Evolutionary conservation across 1,284 basidiomycete genomes (phyloP), one percentile per base, ranked within the genome.

Genomic region (Microbotryomycetes sp.): DNA sequence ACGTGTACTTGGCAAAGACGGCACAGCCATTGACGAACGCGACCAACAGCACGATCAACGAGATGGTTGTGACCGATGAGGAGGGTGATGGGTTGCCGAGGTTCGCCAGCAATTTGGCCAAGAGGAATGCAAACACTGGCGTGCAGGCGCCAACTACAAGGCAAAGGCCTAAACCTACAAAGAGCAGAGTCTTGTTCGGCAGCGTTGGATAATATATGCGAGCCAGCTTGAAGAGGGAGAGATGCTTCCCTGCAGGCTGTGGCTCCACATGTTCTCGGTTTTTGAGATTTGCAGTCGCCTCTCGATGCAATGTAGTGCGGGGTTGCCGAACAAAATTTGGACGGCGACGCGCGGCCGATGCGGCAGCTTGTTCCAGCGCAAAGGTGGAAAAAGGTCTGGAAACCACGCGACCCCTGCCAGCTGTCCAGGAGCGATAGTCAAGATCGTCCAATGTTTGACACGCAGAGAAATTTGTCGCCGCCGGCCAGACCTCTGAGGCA

Each of bases 61-160:
- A 76, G 48, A 71, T 73, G 14, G 57, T 59, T 1, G 87, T 82
- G 67, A 91, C 80, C 7, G 83, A 83, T 3, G 45, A 14, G 5
- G 31, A 15, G 3, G 59, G 75, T 69, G 86, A 77, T 5, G 79
- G 76, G 0, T 84, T 86, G 50, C 87, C 88, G 54, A 89, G 86
- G 65, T 87, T 82, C 69, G 84, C 84, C 70, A 97, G 82, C 28
- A 97, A 82, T 31, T 83, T 82, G 14, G 91, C 88, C 64, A 97
- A 84, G 66, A 92, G 81, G 78, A 82, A 91, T 0, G 93, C 93
- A 80, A 97, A 98, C 49, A 94, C 70, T 0, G 94, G 94, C 0
- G 90, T 94, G 78, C 88, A 84, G 0, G 86, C 81, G 26, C 93
- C 93, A 63, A 85, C 86, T 32, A 82, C 75, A 32, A 92, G 67